Evolutionary conservation across 345 rosid genomes (phyloP), one percentile per base, ranked within the genome.

Genomic region (Aquilaria sinensis): DNA sequence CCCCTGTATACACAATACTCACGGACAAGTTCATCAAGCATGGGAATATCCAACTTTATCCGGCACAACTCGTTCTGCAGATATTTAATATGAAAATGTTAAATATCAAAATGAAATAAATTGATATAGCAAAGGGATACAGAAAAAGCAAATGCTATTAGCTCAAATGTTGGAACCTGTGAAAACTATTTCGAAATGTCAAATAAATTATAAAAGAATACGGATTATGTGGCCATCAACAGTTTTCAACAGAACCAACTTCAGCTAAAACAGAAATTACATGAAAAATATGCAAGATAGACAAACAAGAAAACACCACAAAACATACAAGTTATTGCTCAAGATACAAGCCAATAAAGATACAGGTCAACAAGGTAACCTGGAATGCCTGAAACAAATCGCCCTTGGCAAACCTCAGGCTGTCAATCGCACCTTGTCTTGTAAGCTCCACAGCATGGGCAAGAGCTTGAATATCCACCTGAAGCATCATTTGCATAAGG

Each of bases 401-500:
- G 70, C 97, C 97, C 80, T 85, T 91, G 12, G 96, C 89, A 78
- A 88, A 86, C 78, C 82, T 88, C 86, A 93, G 78, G 77, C 98
- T 90, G 68, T 90, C 97, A 77, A 93, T 80, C 15, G 98, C 98
- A 58, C 96, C 97, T 81, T 93, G 97, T 74, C 98, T 85, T 60
- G 89, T 84, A 71, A 93, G 88, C 74, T 85, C 89, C 49, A 93
- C 98, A 23, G 97, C 97, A 86, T 93, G 97, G 31, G 90, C 92
- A 74, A 93, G 96, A 72, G 98, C 96, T 72, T 93, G 98, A 68
- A 93, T 85, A 67, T 93, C 98, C 70, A 82, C 92, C 98, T 93
- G 78, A 54, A 33, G 63, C 62, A 37, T 37, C 43, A 37, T 37
- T 37, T 37, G 43, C 43, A 9, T 37, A 60, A 61, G 48, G 67